Base-by-base conservation (phyloP, 257 asterid species). In the Plectranthus barbatus region DNA sequence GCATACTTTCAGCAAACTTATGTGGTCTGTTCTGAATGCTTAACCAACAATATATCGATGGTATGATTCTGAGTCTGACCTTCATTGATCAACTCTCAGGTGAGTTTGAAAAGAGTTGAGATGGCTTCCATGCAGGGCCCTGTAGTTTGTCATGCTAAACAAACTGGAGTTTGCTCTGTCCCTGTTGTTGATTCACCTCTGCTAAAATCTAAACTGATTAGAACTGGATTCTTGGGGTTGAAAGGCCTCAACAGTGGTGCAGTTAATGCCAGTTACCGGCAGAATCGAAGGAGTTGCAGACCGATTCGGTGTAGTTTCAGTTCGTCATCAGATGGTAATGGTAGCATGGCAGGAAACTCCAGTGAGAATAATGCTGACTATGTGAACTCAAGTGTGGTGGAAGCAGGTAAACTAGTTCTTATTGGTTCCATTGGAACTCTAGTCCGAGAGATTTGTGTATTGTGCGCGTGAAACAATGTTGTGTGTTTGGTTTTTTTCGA, bases 261-360 rank as follows among this genome's bases (percentile, higher is more conserved):
- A 58, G 31, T 36, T 64, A 66, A 41, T 33, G 63, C 67, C 66
- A 69, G 77, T 64, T 33, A 24, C 64, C 82, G 63, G 37, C 72
- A 60, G n/a, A n/a, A n/a, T 41, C 26, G 9, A 39, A 74, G 73
- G 72, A 71, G 69, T 72, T 70, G 64, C 68, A 76, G 68, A 60
- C 71, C 63, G 9, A 78, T 84, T 20, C 70, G 66, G 13, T 63
- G 93, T 72, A 84, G 84, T 65, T 84, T 84, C 83, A 91, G 94
- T 69, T 91, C 98, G 4, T 81, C 98, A 11, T 86, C 99, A 23
- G 78, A 89, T 58, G 99, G 88, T 37, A 84, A 85, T 76, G 95
- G 93, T 15, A 88, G 95, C 83, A 86, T 60, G 82, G 98, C 96
- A 0, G 96, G 77, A 56, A 91, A 84, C 69, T 76, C 80, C 60